Conservation (phyloP, 2,329 filamentous ascomycete species). For the Sporothrix protearum region DNA sequence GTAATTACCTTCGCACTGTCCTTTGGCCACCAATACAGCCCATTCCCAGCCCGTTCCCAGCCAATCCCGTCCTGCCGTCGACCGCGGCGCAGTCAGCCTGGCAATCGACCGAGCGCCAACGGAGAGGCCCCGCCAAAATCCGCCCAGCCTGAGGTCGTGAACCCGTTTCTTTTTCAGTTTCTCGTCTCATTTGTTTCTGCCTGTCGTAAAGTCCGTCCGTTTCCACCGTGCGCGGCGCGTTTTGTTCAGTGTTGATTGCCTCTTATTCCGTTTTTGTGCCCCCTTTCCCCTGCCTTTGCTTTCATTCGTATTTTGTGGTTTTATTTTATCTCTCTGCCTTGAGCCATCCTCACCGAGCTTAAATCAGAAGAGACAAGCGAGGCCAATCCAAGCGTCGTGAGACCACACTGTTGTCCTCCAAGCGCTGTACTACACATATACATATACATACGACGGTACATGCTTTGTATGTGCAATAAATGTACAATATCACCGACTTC, state of each 20-base stretch:
- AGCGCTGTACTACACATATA: background rate
- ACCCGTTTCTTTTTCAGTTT: background rate
- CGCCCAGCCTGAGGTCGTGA: background rate
- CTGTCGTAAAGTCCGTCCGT: background rate
- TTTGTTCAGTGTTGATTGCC: background rate
- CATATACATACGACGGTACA: background rate
- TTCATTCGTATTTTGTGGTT: background rate
- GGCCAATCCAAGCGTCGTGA: background rate
- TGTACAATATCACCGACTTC: too few species aligned
- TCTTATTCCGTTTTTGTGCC: background rate
- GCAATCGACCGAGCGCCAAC: background rate
- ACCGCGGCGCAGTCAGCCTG: conserved; percentile 20
- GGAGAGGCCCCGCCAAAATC: background rate
- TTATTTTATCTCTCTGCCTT: conserved; percentile 10
- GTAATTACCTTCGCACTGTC: background rate
- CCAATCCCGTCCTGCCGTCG: conserved; percentile 3
- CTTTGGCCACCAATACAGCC: background rate
- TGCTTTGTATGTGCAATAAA: too few species aligned
- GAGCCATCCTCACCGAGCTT: background rate
- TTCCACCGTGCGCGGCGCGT: background rate
- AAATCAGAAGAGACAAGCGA: background rate
- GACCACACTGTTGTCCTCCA: background rate
- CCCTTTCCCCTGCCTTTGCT: background rate
- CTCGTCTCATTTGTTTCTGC: conserved; percentile 1
- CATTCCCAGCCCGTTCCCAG: too few species aligned